Base-by-base conservation (phyloP, 2,329 filamentous ascomycete genomes). In the Calonectria pseudoreteaudii region DNA sequence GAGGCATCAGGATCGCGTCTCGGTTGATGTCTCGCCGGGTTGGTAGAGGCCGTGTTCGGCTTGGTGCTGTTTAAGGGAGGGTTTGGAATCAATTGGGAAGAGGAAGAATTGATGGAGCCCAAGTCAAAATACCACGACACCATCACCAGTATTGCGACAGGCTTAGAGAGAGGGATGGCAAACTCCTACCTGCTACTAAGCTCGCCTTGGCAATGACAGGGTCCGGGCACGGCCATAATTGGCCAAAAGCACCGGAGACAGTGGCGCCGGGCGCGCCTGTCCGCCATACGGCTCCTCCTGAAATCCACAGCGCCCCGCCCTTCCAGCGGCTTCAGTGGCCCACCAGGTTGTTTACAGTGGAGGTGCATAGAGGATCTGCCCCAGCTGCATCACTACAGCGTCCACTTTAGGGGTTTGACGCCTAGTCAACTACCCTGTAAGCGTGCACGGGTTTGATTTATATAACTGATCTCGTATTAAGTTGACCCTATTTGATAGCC, bases 121-220 rank as follows among this genome's bases (percentile, higher is more conserved):
- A 68, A 47, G 66, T 60, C 65, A 74, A 65, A 71, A 76, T 72
- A 79, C 70, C 58, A 77, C 72, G 70, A 71, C 78, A 74, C 71
- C 75, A 78, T 74, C 77, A 72, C 74, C 76, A 76, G 75, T 68
- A 78, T 80, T 78, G 76, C 75, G 74, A 80, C 78, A 70, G 56
- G 66, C 66, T 65, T 49, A 65, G 60, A 65, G 60, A 65, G 71
- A 62, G 69, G 66, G 66, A 69, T 49, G 49, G 60, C 41, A 69
- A 64, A 68, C 53, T 58, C 56, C 38, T 62, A 62, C 65, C 70
- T 72, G 23, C 70, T 64, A 64, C 70, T 72, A 68, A 68, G 66
- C 70, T 72, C 64, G 70, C 53, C 70, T 72, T 69, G 66, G 71
- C 71, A 73, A 70, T 70, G 52, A 60, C 66, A 73, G 66, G 71